Base-by-base conservation (phyloP, 73 alveolate genomes). In the Strombidium stylifer region DNA sequence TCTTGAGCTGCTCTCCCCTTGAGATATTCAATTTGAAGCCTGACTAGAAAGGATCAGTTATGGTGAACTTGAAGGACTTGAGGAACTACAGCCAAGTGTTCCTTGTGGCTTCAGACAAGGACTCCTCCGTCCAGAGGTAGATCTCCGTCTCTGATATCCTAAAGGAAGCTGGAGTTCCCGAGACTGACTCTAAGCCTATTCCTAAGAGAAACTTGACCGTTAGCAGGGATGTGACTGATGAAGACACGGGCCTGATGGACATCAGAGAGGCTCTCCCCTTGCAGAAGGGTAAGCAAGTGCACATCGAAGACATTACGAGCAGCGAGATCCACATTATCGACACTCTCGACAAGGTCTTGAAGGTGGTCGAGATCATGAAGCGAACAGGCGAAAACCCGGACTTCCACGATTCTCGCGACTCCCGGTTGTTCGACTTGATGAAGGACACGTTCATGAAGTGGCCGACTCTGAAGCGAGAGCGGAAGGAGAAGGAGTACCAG, bases 401-500 rank as follows among this genome's bases (percentile, higher is more conserved):
- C 49, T 27, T 14, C 27, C 54, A 37, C 1, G 47, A n/a, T n/a
- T n/a, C n/a, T n/a, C n/a, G n/a, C n/a, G n/a, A n/a, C n/a, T n/a
- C n/a, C n/a, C n/a, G 34, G 3, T 6, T 37, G 14, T 59, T 5
- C 30, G 40, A 59, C 39, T 56, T 71, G n/a, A 45, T 55, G 30
- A 37, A 69, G 73, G 83, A 58, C 32, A 67, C 86, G 44, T 31
- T 90, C 0, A 31, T 59, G 30, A 60, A 64, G 35, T 90, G 98
- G 96, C 39, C 14, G 15, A 32, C 8, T 42, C 47, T 4, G 36
- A 65, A 32, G 42, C 10, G n/a, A 20, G 96, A 82, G 28, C 75
- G 87, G 23, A 90, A 90, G 65, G 55, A 76, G 32, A 86, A 90
- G 55, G 32, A 47, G 27, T 82, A 49, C 52, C 78, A 73, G 50